Evolutionary conservation across 73 alveolate genomes (phyloP).

Genomic region (Paramecium octaurelia): DNA sequence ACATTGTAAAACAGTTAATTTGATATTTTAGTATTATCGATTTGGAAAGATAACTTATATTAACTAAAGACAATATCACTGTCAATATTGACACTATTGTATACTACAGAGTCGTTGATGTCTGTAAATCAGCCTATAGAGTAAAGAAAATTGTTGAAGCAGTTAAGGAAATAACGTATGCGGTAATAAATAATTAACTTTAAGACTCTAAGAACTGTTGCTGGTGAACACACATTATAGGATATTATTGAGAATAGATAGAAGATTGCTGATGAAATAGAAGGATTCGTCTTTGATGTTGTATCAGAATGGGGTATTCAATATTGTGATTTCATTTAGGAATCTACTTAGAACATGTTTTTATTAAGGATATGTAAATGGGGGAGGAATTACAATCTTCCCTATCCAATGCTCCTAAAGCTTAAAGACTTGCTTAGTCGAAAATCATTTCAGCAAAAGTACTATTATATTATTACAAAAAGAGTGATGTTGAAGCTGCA

Average conservation of each 20-base stretch:
- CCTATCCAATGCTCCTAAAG: slow-evolving; percentile 56
- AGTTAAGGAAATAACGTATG: slow-evolving; percentile 52
- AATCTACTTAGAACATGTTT: slow-evolving; percentile 50
- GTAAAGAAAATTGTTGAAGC: slow-evolving; percentile 45
- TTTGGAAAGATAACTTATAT: slow-evolving; percentile 26
- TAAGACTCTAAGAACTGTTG: slow-evolving; percentile 54
- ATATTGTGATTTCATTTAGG: background rate
- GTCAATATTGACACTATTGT: slow-evolving; percentile 61
- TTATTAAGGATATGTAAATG: slow-evolving; percentile 59
- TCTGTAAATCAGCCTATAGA: slow-evolving; percentile 49
- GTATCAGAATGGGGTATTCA: slow-evolving; percentile 48
- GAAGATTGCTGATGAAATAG: slow-evolving; percentile 57
- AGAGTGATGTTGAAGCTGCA: slow-evolving; percentile 62
- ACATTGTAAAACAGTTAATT: background rate
- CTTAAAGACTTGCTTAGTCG: slow-evolving; percentile 44
- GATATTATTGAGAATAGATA: slow-evolving; percentile 59
- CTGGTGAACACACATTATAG: slow-evolving; percentile 60
- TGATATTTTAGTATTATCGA: slow-evolving; percentile 7
- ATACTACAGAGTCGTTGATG: slow-evolving; percentile 53
- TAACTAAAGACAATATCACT: slow-evolving; percentile 59
- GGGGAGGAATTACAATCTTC: slow-evolving; percentile 1
- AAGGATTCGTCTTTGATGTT: slow-evolving; percentile 54
- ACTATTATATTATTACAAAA: background rate
- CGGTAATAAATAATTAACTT: background rate
- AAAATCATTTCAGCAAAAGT: slow-evolving; percentile 57